Percentiles rank a stretch among this genome's conserved stretches.
These are phyloP conservation scores for Hypholoma sublateritium DNA, from an alignment of 768 basidiomycete genomes.

Conservation along the genomic window DNA sequence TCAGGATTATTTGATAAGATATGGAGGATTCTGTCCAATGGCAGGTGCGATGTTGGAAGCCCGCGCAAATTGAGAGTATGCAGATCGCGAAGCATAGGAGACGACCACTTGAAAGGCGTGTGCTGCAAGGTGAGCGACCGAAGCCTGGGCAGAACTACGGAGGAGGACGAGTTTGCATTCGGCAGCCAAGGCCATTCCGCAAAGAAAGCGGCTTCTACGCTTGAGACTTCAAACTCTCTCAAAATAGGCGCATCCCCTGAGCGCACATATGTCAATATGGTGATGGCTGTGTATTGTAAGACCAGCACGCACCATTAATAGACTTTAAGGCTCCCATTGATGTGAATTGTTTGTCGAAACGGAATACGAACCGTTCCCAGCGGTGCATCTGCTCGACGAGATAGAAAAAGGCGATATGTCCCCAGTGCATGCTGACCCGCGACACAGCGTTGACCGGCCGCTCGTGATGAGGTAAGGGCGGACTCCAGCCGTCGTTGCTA, in stretches of 20 bases:
- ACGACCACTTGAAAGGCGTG: slow-evolving; percentile 77
- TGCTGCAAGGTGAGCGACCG: slow-evolving; percentile 64
- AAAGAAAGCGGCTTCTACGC: slow-evolving; percentile 60
- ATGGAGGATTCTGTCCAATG: slow-evolving; percentile 68
- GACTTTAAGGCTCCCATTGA: slow-evolving; percentile 74
- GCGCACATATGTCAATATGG: slow-evolving; percentile 10
- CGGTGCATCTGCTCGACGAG: slow-evolving; percentile 78
- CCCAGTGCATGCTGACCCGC: slow-evolving; percentile 68
- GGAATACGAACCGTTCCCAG: slow-evolving; percentile 80
- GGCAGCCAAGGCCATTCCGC: slow-evolving; percentile 80
- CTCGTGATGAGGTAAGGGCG: slow-evolving; percentile 18
- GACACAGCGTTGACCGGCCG: slow-evolving; percentile 27
- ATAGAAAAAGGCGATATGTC: slow-evolving; percentile 78
- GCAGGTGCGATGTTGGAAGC: slow-evolving; percentile 60
- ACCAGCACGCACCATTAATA: slow-evolving; percentile 54
- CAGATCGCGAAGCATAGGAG: slow-evolving; percentile 66
- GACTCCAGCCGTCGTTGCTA: slow-evolving; percentile 37
- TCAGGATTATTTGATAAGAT: slow-evolving; percentile 59
- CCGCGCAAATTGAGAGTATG: slow-evolving; percentile 62
- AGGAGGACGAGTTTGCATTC: slow-evolving; percentile 33
- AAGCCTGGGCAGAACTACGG: slow-evolving; percentile 45
- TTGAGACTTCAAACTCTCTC: slow-evolving; percentile 76
- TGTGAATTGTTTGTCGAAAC: slow-evolving; percentile 75
- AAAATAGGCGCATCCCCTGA: slow-evolving; percentile 73
- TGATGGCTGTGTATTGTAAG: slow-evolving; percentile 6